These are phyloP conservation scores for Thermoascus crustaceus DNA, from an alignment of 2,329 filamentous ascomycete species.

Conservation along the genomic window DNA sequence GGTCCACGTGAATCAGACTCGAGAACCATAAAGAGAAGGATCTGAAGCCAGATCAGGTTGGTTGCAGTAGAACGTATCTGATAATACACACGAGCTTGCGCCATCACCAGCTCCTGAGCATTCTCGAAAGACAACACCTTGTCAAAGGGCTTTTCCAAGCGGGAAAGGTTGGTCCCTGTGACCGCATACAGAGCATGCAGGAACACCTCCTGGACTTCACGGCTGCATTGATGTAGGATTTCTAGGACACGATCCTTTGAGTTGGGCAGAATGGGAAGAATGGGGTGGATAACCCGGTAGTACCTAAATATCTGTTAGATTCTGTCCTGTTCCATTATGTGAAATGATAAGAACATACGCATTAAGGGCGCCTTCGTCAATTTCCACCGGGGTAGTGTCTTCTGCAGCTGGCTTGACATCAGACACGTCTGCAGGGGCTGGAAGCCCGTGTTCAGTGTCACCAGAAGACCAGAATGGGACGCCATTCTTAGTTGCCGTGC, in stretches of 20 bases:
- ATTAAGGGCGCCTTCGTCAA: constrained; percentile 34
- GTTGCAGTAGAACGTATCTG: constrained; percentile 25
- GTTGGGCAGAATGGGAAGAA: constrained; percentile 35
- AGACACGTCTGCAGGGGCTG: constrained; percentile 23
- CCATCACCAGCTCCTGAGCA: constrained; percentile 32
- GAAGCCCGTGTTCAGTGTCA: constrained; percentile 23
- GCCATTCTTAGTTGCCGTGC: constrained; percentile 25
- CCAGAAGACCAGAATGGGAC: constrained; percentile 33
- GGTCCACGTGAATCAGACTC: constrained; percentile 36
- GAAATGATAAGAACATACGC: constrained; percentile 21
- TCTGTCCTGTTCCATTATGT: neutral
- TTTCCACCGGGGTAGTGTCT: constrained; percentile 26
- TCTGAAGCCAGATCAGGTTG: constrained; percentile 36
- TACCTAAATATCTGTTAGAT: constrained; percentile 25
- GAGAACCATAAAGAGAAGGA: constrained; percentile 33
- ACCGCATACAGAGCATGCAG: constrained; percentile 32
- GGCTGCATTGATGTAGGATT: constrained; percentile 31
- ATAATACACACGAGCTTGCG: constrained; percentile 30
- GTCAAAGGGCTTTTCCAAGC: constrained; percentile 26
- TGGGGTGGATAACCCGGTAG: constrained; percentile 32
- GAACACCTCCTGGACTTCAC: constrained; percentile 34
- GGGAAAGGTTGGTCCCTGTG: constrained; percentile 30
- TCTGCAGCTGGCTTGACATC: constrained; percentile 25
- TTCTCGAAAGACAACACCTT: constrained; percentile 31
- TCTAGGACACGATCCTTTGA: constrained; percentile 30